Conservation (phyloP, 305 asterid genomes). For the Fraxinus velutina region DNA sequence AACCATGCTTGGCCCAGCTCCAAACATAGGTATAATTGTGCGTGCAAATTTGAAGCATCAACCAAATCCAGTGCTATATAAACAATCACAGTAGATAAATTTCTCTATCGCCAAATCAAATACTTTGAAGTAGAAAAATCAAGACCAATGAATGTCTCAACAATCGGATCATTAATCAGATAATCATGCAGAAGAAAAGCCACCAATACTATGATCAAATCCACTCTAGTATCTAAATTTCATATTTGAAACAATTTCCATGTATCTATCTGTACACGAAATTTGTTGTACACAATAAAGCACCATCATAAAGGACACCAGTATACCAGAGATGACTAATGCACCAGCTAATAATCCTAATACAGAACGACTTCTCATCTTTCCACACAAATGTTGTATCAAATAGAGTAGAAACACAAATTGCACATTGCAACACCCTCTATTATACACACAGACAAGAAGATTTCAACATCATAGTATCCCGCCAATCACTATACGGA, state of each 20-base stretch:
- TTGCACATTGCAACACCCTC: not conserved
- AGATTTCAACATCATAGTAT: constrained; percentile 24
- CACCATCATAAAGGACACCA: not conserved
- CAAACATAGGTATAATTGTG: not conserved
- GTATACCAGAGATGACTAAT: not conserved
- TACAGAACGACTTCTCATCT: not conserved
- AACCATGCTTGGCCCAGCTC: not conserved
- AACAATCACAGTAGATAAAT: not conserved
- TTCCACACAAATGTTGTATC: not conserved
- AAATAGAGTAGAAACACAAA: not conserved
- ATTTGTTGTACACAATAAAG: not conserved
- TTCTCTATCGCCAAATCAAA: not conserved
- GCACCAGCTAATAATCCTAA: not conserved
- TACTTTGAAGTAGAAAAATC: not conserved
- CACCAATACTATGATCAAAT: not conserved
- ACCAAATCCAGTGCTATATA: not conserved
- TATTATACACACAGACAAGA: constrained; percentile 12
- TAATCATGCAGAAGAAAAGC: not conserved
- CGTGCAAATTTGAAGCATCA: not conserved
- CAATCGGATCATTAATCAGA: not conserved
- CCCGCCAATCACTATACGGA: constrained; percentile 35
- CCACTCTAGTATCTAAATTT: not conserved
- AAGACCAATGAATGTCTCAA: not conserved
- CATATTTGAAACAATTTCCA: not conserved
- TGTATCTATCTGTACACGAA: not conserved